These are phyloP conservation scores for Marchantia paleacea DNA, from an alignment of 225 moss, liverwort and hornwort genomes.

Conservation along the genomic window DNA sequence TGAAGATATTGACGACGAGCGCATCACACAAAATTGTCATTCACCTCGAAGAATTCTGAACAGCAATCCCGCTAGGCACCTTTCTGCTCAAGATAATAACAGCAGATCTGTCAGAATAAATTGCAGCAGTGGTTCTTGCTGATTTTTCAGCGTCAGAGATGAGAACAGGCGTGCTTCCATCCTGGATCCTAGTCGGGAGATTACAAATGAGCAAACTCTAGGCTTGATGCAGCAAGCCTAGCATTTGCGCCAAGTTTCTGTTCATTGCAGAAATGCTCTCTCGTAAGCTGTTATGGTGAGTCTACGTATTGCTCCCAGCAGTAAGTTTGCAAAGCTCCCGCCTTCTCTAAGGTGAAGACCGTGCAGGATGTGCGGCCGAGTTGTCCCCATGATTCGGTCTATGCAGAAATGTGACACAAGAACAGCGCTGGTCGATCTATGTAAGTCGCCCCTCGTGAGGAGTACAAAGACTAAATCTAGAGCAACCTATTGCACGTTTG, in stretches of 20 bases:
- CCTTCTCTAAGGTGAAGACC: too few relatives aligned
- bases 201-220: not conserved
- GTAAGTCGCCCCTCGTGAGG: too few relatives aligned
- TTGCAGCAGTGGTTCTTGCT: conserved; percentile 1
- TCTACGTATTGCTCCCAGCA: not conserved
- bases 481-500: too few relatives aligned
- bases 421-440: too few relatives aligned
- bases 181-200: not conserved
- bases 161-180: not conserved
- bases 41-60: not conserved
- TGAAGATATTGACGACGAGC: not conserved
- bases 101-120: not conserved
- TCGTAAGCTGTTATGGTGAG: not conserved
- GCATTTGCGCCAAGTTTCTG: too few relatives aligned
- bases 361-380: too few relatives aligned
- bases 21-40: not conserved
- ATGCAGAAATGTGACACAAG: too few relatives aligned
- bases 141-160: not conserved
- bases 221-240: not conserved
- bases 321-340: too few relatives aligned
- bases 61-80: not conserved
- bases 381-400: too few relatives aligned
- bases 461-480: too few relatives aligned
- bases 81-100: not conserved
- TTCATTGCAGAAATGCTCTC: too few relatives aligned